Evolutionary conservation across 1,139 yeast genomes (phyloP), one percentile per base, ranked within the genome.

Genomic region (Kodamaea alishanica): DNA sequence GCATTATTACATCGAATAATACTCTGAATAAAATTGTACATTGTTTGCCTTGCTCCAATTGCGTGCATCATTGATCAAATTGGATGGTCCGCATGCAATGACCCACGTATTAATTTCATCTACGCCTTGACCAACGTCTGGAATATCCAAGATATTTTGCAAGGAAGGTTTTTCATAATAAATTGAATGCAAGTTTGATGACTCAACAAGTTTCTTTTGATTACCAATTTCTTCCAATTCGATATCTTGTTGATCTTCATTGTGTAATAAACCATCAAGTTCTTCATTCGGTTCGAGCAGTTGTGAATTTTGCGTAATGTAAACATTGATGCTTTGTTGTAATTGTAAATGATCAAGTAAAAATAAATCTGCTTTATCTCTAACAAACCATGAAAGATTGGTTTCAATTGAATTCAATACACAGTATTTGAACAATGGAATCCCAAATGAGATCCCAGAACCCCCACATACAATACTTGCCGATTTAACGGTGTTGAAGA

Each of bases 391-490:
- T 0, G 75, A 56, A 35, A 68, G 50, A n/a, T 33, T 29, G 5
- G 33, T 45, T 2, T 36, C 37, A 3, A 42, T 34, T 15, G 27
- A 15, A 7, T 32, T 34, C 10, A 26, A n/a, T 9, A 26, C 3
- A 37, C 79, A 68, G 46, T 67, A 62, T 43, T 65, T 55, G 52
- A 61, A 68, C 3, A 84, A 45, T 0, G 95, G 86, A 2, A 87
- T 63, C 0, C 87, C 92, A 50, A 79, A 77, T 0, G 96, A 82
- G 5, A 89, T 74, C 0, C 96, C 97, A 0, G 95, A 79, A 0
- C 97, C 97, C 6, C 96, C 97, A 27, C 89, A 84, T 4, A 88
- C 60, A 6, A 88, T 71, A 7, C 73, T 58, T 0, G 81, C 76
- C 37, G 76, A 70, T 30, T 73, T 73, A 0, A 79, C 80, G 1